Base-by-base conservation (phyloP, 208 protist species). In the Eutreptiella sp. region DNA sequence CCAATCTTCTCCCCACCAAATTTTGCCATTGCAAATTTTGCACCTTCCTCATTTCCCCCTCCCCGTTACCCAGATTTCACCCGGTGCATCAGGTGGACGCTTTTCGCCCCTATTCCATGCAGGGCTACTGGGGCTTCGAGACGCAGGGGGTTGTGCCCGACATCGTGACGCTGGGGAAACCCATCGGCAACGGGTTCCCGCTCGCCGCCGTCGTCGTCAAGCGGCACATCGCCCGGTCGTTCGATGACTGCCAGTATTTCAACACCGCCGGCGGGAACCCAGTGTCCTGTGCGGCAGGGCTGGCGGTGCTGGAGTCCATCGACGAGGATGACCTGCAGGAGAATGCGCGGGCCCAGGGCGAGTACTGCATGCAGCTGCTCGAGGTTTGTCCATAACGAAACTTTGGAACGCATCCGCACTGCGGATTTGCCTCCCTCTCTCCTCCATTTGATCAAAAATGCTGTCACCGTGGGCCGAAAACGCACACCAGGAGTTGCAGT, bases 251-350 rank as follows among this genome's bases (percentile, higher is more conserved):
- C n/a, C 16, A 59, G 29, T 74, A 81, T 42, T 86, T 86, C 59
- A 85, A 85, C 53, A 86, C 80, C 4, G 80, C 72, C 55, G 79
- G 79, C 19, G 79, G 79, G 7, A 85, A 82, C 46, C 73, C 81
- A 3, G 76, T 86, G 11, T 52, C 69, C 27, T 77, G 59, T 31
- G 74, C 70, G 9, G 65, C 74, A 23, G 81, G 75, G 14, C 55
- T 76, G 9, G 79, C 76, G 9, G 80, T 84, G 26, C 62, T 87
- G 16, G 53, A 82, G 26, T 62, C 63, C 9, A 69, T 87, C 28
- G 55, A 78, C 5, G 34, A 46, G 23, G 75, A 84, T 29, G 33
- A 65, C 27, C 59, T 87, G 19, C 74, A 76, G 43, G 38, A 71
- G n/a, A 66, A 80, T 28, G 66, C 73, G 1, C 3, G 52, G 16